Evolutionary conservation across 2,329 filamentous ascomycete genomes (phyloP).

Genomic region (Colletotrichum gigasporum): DNA sequence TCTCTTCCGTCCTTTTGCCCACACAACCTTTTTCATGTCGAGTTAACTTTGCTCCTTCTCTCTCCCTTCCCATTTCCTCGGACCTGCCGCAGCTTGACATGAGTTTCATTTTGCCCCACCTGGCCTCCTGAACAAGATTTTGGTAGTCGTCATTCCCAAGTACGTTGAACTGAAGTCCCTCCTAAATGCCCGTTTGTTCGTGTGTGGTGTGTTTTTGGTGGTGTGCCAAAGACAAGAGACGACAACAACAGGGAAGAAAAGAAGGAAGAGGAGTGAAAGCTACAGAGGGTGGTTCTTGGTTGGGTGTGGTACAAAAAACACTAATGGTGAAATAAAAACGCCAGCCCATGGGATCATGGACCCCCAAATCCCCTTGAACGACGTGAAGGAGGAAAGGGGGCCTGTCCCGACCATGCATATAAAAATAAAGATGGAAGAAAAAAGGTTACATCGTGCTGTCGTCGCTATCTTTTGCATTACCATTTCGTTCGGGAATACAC

Average conservation of each 20-base stretch:
- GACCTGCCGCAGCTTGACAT: conserved; percentile 17
- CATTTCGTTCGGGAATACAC: conserved; percentile 25
- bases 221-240: too few relatives aligned
- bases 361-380: not conserved
- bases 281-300: not conserved
- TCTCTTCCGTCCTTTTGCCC: not conserved
- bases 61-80: not conserved
- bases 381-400: not conserved
- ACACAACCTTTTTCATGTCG: not conserved
- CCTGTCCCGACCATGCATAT: conserved; percentile 29
- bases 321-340: conserved; percentile 6
- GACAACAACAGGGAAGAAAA: not conserved
- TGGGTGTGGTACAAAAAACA: not conserved
- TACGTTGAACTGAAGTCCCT: not conserved
- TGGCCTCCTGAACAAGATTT: too few relatives aligned
- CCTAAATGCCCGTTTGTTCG: not conserved
- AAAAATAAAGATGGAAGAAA: conserved; percentile 17
- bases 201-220: not conserved
- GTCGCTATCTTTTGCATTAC: conserved; percentile 30
- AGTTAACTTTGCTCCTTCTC: not conserved
- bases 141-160: conserved; percentile 1
- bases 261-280: not conserved
- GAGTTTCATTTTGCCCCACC: not conserved
- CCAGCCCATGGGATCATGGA: conserved; percentile 17
- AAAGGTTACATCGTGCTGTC: conserved; percentile 32